Evolutionary conservation across 441 rosid species (phyloP).

Genomic region (Melastoma candidum): DNA sequence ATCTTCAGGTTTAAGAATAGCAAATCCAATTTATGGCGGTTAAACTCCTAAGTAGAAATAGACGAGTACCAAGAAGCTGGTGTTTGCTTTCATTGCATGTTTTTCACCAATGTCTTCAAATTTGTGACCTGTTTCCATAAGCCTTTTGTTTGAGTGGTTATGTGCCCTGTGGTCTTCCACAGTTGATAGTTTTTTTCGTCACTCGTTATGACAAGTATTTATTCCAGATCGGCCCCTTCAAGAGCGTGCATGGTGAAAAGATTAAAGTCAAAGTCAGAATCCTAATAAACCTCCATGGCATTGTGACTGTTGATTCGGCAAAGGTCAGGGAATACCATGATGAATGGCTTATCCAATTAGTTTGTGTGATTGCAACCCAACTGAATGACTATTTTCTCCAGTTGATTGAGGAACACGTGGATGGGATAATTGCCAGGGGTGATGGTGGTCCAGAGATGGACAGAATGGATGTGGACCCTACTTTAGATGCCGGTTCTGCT

Average conservation of each 20-base stretch:
- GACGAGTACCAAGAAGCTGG: too few species aligned
- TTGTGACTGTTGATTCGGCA: slow-evolving; percentile 48
- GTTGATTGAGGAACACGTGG: slow-evolving; percentile 30
- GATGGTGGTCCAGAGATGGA: slow-evolving; percentile 13
- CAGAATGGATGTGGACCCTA: slow-evolving; percentile 19
- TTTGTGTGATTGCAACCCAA: too few species aligned
- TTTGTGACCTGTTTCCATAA: too few species aligned
- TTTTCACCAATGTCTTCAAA: too few species aligned
- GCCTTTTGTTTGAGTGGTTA: too few species aligned
- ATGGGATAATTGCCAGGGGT: slow-evolving; percentile 18
- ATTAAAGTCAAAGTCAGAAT: slow-evolving; percentile 54
- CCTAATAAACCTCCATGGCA: slow-evolving; percentile 53
- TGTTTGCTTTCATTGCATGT: too few species aligned
- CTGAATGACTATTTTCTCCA: slow-evolving; percentile 15
- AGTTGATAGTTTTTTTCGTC: not conserved
- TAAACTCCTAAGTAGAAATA: too few species aligned
- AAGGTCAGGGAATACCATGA: slow-evolving; percentile 24
- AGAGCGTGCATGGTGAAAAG: slow-evolving; percentile 27
- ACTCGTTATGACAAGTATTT: slow-evolving; percentile 10
- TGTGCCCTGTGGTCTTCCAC: too few species aligned
- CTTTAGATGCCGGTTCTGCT: slow-evolving; percentile 18
- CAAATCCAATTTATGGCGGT: too few species aligned
- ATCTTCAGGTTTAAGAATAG: not conserved
- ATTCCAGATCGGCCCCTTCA: slow-evolving; percentile 58
- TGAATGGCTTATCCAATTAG: too few species aligned